These are phyloP conservation scores for Trichoderma koningiopsis DNA, from an alignment of 2,329 filamentous ascomycete genomes.

Conservation along the genomic window DNA sequence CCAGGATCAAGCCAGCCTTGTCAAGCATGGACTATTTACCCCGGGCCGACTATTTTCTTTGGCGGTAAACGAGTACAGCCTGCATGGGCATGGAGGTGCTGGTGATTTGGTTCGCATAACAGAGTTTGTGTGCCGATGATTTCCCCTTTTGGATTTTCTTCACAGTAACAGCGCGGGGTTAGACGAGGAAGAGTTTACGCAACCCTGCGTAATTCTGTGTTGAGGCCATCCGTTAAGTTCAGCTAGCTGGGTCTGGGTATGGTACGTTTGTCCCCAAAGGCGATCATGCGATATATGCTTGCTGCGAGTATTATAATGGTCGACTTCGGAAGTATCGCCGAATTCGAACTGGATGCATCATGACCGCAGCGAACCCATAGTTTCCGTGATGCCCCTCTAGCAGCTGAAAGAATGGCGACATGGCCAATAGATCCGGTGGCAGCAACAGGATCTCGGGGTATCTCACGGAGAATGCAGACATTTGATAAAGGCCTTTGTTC, in stretches of 20 bases:
- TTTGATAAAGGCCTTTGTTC: not conserved
- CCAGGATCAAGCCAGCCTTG: not conserved
- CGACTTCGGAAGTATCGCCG: not conserved
- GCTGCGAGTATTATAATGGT: not conserved
- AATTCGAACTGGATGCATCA: not conserved
- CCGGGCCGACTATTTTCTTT: constrained; percentile 2
- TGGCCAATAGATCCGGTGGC: not conserved
- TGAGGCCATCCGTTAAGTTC: not conserved
- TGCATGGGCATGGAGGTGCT: not conserved
- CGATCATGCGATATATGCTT: constrained; percentile 3
- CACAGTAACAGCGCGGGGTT: not conserved
- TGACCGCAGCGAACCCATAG: not conserved
- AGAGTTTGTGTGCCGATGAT: constrained; percentile 4
- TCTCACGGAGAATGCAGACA: constrained; percentile 10
- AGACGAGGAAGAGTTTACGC: not conserved
- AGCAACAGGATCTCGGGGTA: constrained; percentile 10
- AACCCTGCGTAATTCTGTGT: not conserved
- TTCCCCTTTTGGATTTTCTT: constrained; percentile 16
- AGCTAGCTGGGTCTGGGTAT: not conserved
- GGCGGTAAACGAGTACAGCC: not conserved
- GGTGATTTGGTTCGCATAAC: not conserved
- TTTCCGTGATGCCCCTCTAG: not conserved
- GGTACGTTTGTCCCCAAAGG: not conserved
- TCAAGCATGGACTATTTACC: not conserved
- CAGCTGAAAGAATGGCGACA: constrained; percentile 4